These are phyloP conservation scores for Floccularia luteovirens DNA, from an alignment of 768 basidiomycete genomes.

Conservation along the genomic window DNA sequence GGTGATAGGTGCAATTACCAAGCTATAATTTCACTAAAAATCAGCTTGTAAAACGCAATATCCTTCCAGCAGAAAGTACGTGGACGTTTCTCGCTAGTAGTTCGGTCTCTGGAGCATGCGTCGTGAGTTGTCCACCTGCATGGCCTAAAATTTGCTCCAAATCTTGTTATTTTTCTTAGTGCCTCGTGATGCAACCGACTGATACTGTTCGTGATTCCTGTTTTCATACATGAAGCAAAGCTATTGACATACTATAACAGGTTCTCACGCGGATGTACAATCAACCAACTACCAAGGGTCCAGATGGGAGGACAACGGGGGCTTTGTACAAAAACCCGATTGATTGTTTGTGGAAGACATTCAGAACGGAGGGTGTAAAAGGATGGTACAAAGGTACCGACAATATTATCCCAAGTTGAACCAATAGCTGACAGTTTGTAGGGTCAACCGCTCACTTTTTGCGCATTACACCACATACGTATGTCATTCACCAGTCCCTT, in stretches of 20 bases:
- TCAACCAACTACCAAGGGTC: slow-evolving; percentile 71
- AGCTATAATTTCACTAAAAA: slow-evolving; percentile 93
- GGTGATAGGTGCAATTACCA: slow-evolving; percentile 86
- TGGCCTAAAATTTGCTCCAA: no score
- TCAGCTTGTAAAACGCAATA: slow-evolving; percentile 58
- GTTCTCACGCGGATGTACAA: slow-evolving; percentile 95
- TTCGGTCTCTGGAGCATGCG: slow-evolving; percentile 84
- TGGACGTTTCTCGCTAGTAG: slow-evolving; percentile 88
- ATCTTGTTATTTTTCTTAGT: slow-evolving; percentile 37
- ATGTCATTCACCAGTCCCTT: slow-evolving; percentile 20
- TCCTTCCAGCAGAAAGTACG: slow-evolving; percentile 68
- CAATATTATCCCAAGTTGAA: no score
- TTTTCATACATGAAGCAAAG: no score
- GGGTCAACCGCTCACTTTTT: slow-evolving; percentile 92
- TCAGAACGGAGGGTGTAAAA: slow-evolving; percentile 77
- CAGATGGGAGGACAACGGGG: slow-evolving; percentile 68
- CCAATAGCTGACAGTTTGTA: no score
- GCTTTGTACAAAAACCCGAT: slow-evolving; percentile 86
- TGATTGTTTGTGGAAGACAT: slow-evolving; percentile 96
- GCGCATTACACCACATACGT: slow-evolving; percentile 91
- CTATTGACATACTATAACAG: no score
- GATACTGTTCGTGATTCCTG: slow-evolving; percentile 49
- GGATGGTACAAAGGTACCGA: slow-evolving; percentile 96
- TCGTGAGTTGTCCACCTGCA: slow-evolving; percentile 39
- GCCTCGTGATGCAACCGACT: slow-evolving; percentile 90